These are phyloP conservation scores for Aspergillus tamarii DNA, from an alignment of 2,329 filamentous ascomycete genomes.

Conservation along the genomic window DNA sequence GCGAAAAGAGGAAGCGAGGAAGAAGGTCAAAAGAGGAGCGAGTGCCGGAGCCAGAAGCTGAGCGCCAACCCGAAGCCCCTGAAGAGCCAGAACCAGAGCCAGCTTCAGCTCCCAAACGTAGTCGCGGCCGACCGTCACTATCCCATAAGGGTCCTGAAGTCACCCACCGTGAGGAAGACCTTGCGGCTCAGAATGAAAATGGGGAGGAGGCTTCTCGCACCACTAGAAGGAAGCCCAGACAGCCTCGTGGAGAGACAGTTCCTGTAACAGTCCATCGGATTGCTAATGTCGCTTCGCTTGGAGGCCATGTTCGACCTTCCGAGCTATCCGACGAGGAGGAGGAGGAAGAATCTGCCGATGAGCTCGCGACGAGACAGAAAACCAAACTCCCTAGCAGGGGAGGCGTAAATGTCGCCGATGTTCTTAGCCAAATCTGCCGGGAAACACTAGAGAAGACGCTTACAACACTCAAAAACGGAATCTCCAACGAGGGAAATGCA, in stretches of 20 bases:
- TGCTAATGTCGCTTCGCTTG: conserved; percentile 37
- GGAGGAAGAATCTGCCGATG: conserved; percentile 34
- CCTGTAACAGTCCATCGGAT: conserved; percentile 48
- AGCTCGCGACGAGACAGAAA: conserved; percentile 36
- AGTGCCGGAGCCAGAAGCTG: not conserved
- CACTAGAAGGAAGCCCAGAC: conserved; percentile 27
- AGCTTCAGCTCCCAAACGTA: conserved; percentile 16
- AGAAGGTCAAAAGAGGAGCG: not conserved
- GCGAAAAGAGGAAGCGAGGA: not conserved
- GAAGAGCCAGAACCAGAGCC: not conserved
- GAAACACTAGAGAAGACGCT: conserved; percentile 54
- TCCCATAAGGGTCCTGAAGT: conserved; percentile 16
- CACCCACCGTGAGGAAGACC: conserved; percentile 14
- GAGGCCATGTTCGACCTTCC: conserved; percentile 19
- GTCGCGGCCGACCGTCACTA: conserved; percentile 17
- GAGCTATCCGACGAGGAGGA: conserved; percentile 32
- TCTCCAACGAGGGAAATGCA: conserved; percentile 43
- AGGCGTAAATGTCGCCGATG: conserved; percentile 56
- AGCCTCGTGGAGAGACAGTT: conserved; percentile 41
- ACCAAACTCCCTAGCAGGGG: conserved; percentile 43
- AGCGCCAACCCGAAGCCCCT: not conserved
- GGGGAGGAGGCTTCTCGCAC: conserved; percentile 16
- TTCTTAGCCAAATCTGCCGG: conserved; percentile 54
- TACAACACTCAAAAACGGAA: conserved; percentile 44
- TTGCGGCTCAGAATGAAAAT: conserved; percentile 7